phyloP scores from a whole-genome alignment of 805 yeast species.

The Saccharomycopsis babjevae region DNA sequence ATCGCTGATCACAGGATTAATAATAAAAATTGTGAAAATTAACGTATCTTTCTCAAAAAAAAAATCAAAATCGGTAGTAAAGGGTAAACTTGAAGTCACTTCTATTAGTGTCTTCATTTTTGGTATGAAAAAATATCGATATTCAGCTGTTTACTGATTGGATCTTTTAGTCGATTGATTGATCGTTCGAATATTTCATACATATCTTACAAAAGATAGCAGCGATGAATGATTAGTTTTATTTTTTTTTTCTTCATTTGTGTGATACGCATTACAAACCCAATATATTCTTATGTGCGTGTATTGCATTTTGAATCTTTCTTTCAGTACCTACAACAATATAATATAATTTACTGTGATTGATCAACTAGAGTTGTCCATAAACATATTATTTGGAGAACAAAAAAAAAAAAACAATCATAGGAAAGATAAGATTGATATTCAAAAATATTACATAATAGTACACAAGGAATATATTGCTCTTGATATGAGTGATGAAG shows the following conservation, averaged over 20 bases:
- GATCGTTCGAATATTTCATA: too few species aligned
- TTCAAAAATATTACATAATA: background rate
- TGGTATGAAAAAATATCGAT: background rate
- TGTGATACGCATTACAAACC: background rate
- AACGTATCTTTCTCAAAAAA: conserved; percentile 18
- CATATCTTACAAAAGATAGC: too few species aligned
- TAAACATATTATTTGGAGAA: too few species aligned
- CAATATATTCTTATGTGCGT: background rate
- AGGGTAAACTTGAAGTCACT: conserved; percentile 3
- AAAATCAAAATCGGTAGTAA: conserved; percentile 6
- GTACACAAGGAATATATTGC: background rate
- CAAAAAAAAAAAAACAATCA: background rate
- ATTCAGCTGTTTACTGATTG: too few species aligned
- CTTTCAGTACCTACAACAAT: too few species aligned
- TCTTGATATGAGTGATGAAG: background rate
- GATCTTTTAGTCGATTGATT: too few species aligned
- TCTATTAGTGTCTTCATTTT: conserved; percentile 8
- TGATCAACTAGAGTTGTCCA: too few species aligned
- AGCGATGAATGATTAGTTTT: background rate
- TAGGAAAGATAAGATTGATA: background rate
- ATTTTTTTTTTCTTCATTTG: background rate
- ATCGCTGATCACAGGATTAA: conserved; percentile 24
- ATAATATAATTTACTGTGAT: too few species aligned
- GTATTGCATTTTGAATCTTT: background rate
- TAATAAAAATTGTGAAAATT: conserved; percentile 24